These are phyloP conservation scores for Fusarium algeriense DNA, from an alignment of 2,329 filamentous ascomycete genomes.

Conservation along the genomic window DNA sequence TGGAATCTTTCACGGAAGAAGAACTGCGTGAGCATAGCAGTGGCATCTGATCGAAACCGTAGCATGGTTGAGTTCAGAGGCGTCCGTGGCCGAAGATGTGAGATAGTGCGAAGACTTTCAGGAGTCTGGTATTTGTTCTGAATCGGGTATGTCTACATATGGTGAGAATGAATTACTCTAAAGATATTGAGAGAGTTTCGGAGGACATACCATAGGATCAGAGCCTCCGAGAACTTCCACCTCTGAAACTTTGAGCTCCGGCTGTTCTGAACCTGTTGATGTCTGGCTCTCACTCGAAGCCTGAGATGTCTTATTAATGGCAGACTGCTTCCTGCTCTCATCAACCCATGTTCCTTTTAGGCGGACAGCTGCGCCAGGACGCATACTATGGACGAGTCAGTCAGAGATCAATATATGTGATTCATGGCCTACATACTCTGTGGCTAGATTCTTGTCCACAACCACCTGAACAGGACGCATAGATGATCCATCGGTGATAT, in stretches of 20 bases:
- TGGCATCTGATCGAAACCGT: conserved; percentile 84
- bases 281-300: conserved; percentile 7
- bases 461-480: conserved; percentile 84
- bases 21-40: conserved; percentile 78
- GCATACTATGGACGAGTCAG: conserved; percentile 67
- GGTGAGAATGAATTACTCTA: conserved; percentile 10
- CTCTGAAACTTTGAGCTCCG: conserved; percentile 79
- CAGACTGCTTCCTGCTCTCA: conserved; percentile 26
- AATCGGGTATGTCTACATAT: conserved; percentile 83
- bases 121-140: conserved; percentile 96
- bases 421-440: conserved; percentile 69
- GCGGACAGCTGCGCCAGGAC: conserved; percentile 83
- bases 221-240: conserved; percentile 81
- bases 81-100: conserved; percentile 86
- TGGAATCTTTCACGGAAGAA: conserved; percentile 79
- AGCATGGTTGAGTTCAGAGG: conserved; percentile 84
- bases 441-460: conserved; percentile 76
- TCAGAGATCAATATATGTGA: conserved; percentile 43
- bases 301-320: not conserved
- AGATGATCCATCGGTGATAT: conserved; percentile 89
- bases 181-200: not conserved
- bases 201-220: conserved; percentile 76
- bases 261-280: conserved; percentile 8
- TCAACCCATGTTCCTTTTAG: conserved; percentile 79
- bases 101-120: conserved; percentile 88